These are phyloP conservation scores for Auricularia heimuer DNA, from an alignment of 768 basidiomycete species.

Conservation along the genomic window DNA sequence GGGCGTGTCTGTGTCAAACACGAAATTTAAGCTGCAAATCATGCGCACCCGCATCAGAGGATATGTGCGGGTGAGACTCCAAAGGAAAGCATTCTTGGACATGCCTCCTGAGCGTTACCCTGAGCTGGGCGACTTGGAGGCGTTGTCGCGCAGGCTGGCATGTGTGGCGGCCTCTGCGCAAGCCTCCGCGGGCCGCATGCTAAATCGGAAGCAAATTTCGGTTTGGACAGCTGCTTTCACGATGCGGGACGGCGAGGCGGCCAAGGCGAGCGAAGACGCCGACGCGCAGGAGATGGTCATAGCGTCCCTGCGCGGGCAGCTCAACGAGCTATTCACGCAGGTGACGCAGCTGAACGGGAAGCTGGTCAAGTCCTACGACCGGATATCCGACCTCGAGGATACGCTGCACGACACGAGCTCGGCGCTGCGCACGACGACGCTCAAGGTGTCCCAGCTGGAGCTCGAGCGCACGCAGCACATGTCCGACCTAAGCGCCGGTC, in stretches of 20 bases:
- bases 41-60: too few species aligned
- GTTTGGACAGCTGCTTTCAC: neutral
- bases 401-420: constrained; percentile 61
- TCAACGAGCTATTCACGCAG: constrained; percentile 82
- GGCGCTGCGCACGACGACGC: constrained; percentile 45
- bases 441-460: constrained; percentile 72
- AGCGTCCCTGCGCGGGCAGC: constrained; percentile 64
- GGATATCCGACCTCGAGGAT: constrained; percentile 89
- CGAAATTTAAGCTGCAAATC: too few species aligned
- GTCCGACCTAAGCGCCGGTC: constrained; percentile 79
- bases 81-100: too few species aligned
- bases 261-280: neutral
- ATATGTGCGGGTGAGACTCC: too few species aligned
- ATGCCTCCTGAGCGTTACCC: too few species aligned
- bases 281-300: constrained; percentile 82
- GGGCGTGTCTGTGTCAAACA: too few species aligned
- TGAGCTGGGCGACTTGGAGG: too few species aligned
- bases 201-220: too few species aligned
- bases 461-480: constrained; percentile 80
- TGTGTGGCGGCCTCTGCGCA: too few species aligned
- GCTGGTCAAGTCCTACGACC: constrained; percentile 85
- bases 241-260: neutral
- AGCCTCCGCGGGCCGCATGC: too few species aligned
- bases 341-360: constrained; percentile 86
- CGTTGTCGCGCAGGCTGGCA: too few species aligned